Evolutionary conservation across 1,284 basidiomycete species (phyloP), one percentile per base, ranked within the genome.

Genomic region (Sphaerobolus stellatus): DNA sequence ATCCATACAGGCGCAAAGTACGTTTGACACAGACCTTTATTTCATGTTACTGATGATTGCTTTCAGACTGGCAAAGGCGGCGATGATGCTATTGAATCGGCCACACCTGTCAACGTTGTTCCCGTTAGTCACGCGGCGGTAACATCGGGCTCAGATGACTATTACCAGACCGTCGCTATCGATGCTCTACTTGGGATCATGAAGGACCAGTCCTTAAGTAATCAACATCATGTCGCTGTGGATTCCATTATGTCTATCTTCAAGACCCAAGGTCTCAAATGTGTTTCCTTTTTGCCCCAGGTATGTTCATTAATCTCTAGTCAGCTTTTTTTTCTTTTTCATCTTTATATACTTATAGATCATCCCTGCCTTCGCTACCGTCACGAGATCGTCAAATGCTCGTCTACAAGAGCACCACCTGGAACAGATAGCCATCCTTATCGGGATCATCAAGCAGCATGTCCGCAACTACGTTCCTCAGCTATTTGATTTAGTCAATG

Each of bases 191-290:
- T 99, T 45, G 82, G 84, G 50, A 92, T 99, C 53, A 75, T 99
- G 61, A 91, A 89, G 66, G 97, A 98, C 66, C 86, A 91, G 54
- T 87, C 93, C 5, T 77, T 96, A 59, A 88, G 81, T 65, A 84
- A 79, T 59, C 88, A 94, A 64, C 94, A 98, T 64, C 87, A 94
- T 70, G 92, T 88, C 44, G 96, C 96, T 56, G 96, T 99, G 61
- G 95, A 99, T 70, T 95, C 96, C 2, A 91, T 99, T 65, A 99
- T 99, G 93, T 92, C 95, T 57, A 98, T 99, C 60, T 99, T 99
- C 82, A 94, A 96, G 71, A 98, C 95, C 0, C 94, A 99, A 68
- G 93, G 97, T 7, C 75, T 99, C 64, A 94, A 95, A 77, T 98
- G 95, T 69, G 95, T 98, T 28, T 85, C 92, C 4, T 99, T 98